Evolutionary conservation across 2,329 filamentous ascomycete species (phyloP).

Genomic region (Colletotrichum acutatum): DNA sequence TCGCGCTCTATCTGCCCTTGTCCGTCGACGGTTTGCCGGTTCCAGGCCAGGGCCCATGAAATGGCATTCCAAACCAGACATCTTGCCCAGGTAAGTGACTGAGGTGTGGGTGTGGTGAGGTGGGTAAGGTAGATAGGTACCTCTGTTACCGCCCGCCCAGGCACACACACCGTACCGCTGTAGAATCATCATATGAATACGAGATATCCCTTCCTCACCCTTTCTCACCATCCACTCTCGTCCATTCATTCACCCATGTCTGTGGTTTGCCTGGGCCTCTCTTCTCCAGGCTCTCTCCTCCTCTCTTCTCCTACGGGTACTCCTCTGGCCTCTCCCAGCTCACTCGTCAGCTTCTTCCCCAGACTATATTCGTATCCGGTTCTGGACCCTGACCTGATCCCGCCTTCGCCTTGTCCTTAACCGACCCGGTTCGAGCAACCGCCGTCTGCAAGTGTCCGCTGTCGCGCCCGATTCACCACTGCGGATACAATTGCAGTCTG

Average conservation of each 20-base stretch:
- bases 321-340: not conserved
- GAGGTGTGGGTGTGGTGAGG: not conserved
- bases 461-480: constrained; percentile 4
- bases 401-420: not conserved
- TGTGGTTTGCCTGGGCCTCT: not conserved
- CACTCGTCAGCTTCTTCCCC: constrained; percentile 14
- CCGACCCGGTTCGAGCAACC: not conserved
- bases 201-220: constrained; percentile 5
- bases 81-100: not conserved
- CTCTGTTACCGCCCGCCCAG: constrained; percentile 19
- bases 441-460: constrained; percentile 2
- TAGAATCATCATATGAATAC: constrained; percentile 35
- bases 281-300: not conserved
- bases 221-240: not conserved
- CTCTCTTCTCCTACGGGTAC: not conserved
- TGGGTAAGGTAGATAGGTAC: not conserved
- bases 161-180: not conserved
- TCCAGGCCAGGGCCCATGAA: constrained; percentile 26
- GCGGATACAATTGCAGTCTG: not conserved
- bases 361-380: not conserved
- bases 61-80: constrained; percentile 22
- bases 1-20: constrained; percentile 2
- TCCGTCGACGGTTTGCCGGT: constrained; percentile 6
- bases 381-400: constrained; percentile 4
- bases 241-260: not conserved